phyloP scores from a whole-genome alignment of 306 rosid genomes.

The Adenanthera pavonina region DNA sequence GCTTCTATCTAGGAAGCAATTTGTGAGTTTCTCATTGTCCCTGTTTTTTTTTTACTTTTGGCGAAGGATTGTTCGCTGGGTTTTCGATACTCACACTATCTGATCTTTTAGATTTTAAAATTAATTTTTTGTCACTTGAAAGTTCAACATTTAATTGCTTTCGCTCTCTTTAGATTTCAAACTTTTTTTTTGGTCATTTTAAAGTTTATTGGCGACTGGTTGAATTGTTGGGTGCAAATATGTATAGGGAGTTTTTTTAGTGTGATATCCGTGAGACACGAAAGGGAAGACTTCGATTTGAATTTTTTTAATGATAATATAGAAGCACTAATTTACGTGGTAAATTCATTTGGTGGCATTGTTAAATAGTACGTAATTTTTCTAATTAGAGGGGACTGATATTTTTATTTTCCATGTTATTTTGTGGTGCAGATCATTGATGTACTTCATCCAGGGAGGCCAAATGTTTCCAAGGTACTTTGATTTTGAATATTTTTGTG shows the following conservation, averaged over 20 bases:
- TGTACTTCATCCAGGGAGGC: slow-evolving; percentile 92
- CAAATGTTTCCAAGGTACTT: slow-evolving; percentile 87
- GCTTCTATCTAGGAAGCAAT: slow-evolving; percentile 90
- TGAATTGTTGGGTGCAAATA: background rate
- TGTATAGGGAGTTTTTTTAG: background rate
- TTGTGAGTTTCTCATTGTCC: slow-evolving; percentile 54
- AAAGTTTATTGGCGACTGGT: background rate
- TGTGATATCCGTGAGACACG: too few species aligned
- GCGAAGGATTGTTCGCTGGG: background rate
- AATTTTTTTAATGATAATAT: background rate
- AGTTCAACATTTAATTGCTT: background rate
- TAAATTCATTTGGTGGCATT: background rate
- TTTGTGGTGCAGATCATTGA: slow-evolving; percentile 64
- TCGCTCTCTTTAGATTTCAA: background rate
- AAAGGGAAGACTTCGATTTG: background rate
- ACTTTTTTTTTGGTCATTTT: too few species aligned
- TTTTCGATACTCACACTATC: background rate
- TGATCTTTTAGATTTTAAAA: background rate
- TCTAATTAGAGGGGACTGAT: background rate
- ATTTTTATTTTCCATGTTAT: background rate
- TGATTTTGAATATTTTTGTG: background rate
- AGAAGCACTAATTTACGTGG: background rate
- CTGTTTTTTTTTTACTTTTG: background rate
- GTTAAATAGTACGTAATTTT: background rate
- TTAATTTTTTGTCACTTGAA: background rate